Percentiles rank a stretch among this genome's conserved stretches.
Conservation (phyloP, 345 rosid genomes). For the Pistacia vera region DNA sequence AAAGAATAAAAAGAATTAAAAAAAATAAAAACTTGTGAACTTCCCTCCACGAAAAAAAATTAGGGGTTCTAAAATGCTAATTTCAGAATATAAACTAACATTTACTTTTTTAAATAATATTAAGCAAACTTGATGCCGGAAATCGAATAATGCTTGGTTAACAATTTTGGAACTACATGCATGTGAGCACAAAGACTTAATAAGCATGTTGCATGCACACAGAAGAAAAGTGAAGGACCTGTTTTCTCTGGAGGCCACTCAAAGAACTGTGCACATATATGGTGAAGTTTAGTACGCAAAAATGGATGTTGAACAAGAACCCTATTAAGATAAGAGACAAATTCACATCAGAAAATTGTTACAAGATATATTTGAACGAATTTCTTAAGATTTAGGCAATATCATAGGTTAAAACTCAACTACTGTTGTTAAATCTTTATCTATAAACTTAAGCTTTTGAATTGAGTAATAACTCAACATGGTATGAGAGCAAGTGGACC, state of each 20-base stretch:
- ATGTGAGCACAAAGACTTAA: not conserved
- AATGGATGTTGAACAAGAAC: slow-evolving; percentile 62
- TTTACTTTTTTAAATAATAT: not conserved
- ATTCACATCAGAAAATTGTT: not conserved
- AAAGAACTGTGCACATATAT: slow-evolving; percentile 62
- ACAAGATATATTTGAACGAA: not conserved
- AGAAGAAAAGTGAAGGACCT: slow-evolving; percentile 42
- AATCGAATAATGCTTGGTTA: not conserved
- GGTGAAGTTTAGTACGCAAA: slow-evolving; percentile 57
- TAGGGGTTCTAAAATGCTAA: not conserved
- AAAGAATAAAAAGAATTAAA: not conserved
- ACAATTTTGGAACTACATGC: not conserved
- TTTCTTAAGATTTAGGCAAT: not conserved
- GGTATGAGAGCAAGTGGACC: no score
- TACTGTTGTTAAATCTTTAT: no score
- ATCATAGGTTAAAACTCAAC: not conserved
- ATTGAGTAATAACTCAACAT: no score
- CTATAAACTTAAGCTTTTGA: no score
- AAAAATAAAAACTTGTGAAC: not conserved
- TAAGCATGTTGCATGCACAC: not conserved
- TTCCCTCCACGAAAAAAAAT: not conserved
- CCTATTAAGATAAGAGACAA: slow-evolving; percentile 33
- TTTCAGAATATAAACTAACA: not conserved
- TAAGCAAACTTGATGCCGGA: not conserved
- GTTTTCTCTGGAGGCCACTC: slow-evolving; percentile 90